A percentile compares a stretch with the other conserved stretches of the same genome.
phyloP scores from a whole-genome alignment of 768 basidiomycete species.

The Boletus insuetus region DNA sequence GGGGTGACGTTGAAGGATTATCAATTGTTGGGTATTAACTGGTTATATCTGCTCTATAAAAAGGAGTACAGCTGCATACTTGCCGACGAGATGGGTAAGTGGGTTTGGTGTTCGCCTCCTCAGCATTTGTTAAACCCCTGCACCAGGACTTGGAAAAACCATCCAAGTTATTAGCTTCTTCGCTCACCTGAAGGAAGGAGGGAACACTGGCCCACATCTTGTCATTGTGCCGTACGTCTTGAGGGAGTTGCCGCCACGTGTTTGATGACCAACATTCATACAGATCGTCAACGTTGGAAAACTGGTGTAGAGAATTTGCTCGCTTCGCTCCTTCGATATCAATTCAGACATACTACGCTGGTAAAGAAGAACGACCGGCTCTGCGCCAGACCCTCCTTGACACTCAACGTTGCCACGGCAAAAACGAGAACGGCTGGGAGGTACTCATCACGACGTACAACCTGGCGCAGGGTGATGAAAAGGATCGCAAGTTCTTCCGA shows the following conservation, averaged over 20 bases:
- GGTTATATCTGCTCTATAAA: conserved; percentile 85
- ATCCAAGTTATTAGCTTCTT: conserved; percentile 98
- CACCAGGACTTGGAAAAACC: conserved; percentile 91
- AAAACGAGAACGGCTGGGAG: conserved; percentile 70
- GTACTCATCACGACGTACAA: conserved; percentile 97
- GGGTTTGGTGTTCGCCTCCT: not conserved
- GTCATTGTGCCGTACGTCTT: conserved; percentile 88
- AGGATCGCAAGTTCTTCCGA: conserved; percentile 91
- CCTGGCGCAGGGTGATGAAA: conserved; percentile 81
- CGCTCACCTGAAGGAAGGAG: conserved; percentile 79
- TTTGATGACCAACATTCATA: conserved; percentile 7
- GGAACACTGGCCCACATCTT: conserved; percentile 81
- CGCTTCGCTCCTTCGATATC: conserved; percentile 84
- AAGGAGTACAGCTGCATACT: conserved; percentile 88
- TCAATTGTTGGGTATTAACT: conserved; percentile 96
- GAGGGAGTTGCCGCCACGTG: not conserved
- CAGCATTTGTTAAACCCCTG: not conserved
- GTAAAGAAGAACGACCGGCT: conserved; percentile 77
- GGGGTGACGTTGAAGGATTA: conserved; percentile 90
- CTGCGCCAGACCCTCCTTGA: conserved; percentile 73
- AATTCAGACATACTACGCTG: conserved; percentile 91
- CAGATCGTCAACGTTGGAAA: conserved; percentile 94
- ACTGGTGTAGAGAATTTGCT: conserved; percentile 96
- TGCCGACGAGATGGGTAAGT: conserved; percentile 97
- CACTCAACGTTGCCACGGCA: conserved; percentile 47